Evolutionary conservation across 208 protist species (phyloP), one percentile per base, ranked within the genome.

Genomic region (Crithidia thermophila): DNA sequence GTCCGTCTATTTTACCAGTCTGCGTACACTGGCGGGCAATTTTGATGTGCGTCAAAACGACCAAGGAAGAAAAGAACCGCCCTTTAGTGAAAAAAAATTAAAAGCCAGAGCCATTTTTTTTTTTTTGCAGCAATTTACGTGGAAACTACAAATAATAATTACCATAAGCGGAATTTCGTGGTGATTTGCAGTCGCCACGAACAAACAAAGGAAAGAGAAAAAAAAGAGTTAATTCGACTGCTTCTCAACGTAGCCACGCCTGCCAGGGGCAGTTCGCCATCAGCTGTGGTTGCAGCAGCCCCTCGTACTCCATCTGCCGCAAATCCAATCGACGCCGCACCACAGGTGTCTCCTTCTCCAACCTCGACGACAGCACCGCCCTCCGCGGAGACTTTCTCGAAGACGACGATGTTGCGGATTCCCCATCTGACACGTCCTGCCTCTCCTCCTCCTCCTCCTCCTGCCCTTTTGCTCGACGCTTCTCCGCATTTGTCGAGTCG

Each of bases 261-360:
- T 67, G 56, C 85, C 88, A 94, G 11, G 85, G 83, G 46, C 88
- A 94, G 46, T 67, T 51, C 33, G 72, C 67, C 80, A 94, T 84
- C 49, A 94, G 46, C 49, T 67, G 59, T 11, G 81, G 75, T 47
- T 78, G 52, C 30, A 94, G 75, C 16, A 91, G 55, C 0, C 85
- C 88, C 30, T 82, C 83, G 11, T 57, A 39, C 59, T 91, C 79
- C 82, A 94, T 87, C 64, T 87, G 82, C 7, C 47, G 42, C 37
- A 91, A 47, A 64, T 91, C 77, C 43, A 94, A 34, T 27, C 33
- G 60, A 13, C 58, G 40, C 4, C 58, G 61, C 7, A 30, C 20
- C 8, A n/a, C 39, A 0, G 39, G 23, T 31, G 6, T 30, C 37
- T 37, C 7, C 49, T 47, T 47, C 25, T n/a, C n/a, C n/a, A n/a